These are phyloP conservation scores for Lactarius sanguifluus DNA, from an alignment of 768 basidiomycete genomes.

Conservation along the genomic window DNA sequence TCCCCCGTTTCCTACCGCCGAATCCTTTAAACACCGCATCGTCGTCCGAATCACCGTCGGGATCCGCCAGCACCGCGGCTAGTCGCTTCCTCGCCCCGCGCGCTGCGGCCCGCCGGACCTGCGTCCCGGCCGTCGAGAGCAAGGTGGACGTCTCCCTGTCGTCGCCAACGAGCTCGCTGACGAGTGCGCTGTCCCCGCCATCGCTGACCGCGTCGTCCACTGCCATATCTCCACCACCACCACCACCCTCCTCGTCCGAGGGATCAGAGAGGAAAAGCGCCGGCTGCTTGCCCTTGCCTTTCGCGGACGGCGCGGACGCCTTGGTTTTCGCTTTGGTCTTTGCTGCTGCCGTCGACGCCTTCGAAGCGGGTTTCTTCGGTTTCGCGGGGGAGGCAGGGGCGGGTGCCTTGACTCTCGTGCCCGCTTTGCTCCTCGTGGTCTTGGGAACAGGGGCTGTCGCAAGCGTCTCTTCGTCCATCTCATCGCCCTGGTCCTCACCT, in stretches of 20 bases:
- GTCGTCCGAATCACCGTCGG: constrained; percentile 67
- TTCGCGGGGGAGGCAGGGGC: not conserved
- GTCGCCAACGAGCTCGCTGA: constrained; percentile 1
- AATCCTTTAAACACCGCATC: constrained; percentile 67
- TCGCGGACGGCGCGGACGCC: not conserved
- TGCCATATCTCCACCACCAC: not conserved
- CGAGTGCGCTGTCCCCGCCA: not conserved
- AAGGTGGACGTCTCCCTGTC: constrained; percentile 30
- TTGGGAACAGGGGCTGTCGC: not conserved
- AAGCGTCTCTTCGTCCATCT: not conserved
- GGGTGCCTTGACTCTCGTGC: not conserved
- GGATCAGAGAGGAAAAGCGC: constrained; percentile 27
- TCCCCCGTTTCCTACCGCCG: constrained; percentile 36
- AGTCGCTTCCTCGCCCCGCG: constrained; percentile 26
- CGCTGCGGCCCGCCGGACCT: constrained; percentile 17
- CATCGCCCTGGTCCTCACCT: not conserved
- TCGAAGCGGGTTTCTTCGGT: constrained; percentile 1
- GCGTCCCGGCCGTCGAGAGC: constrained; percentile 34
- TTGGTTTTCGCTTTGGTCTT: not conserved
- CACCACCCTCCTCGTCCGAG: constrained; percentile 18
- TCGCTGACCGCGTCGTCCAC: not conserved
- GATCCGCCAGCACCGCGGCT: constrained; percentile 34
- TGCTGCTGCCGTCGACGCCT: constrained; percentile 2
- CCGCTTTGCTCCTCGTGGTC: not conserved
- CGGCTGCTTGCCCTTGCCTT: constrained; percentile 5